Conservation (phyloP, 768 basidiomycete species). For the Leccinum rimulosum region DNA sequence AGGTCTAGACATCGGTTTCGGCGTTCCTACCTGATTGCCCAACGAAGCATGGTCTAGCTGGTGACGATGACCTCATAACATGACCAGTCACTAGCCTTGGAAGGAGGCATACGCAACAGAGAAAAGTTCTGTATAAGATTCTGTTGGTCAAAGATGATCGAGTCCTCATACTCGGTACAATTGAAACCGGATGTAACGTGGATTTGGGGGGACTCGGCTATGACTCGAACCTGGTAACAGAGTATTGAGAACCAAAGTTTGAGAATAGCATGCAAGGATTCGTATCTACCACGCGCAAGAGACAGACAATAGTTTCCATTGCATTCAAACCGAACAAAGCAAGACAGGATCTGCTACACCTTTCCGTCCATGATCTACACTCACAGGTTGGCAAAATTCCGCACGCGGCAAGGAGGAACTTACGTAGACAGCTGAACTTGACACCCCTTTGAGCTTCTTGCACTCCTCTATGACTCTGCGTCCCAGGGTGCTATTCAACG, state of each 20-base stretch:
- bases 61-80: not conserved
- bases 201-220: not conserved
- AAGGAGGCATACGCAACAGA: not conserved
- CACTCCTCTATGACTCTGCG: constrained; percentile 61
- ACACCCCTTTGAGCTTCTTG: constrained; percentile 53
- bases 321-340: not conserved
- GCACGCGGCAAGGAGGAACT: not conserved
- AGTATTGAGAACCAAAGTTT: not conserved
- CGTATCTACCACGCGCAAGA: not conserved
- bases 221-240: not conserved
- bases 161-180: not conserved
- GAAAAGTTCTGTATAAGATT: no score
- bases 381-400: not conserved
- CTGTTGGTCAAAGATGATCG: not conserved
- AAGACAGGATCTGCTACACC: constrained; percentile 7
- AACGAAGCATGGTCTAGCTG: not conserved
- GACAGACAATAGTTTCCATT: not conserved
- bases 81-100: not conserved
- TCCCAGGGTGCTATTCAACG: constrained; percentile 49
- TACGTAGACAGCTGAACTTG: constrained; percentile 33
- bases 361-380: constrained; percentile 23
- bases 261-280: not conserved
- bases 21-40: not conserved
- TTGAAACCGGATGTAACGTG: not conserved
- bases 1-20: no score